Evolutionary conservation across 768 basidiomycete genomes (phyloP).

Genomic region (Multifurca ochricompacta): DNA sequence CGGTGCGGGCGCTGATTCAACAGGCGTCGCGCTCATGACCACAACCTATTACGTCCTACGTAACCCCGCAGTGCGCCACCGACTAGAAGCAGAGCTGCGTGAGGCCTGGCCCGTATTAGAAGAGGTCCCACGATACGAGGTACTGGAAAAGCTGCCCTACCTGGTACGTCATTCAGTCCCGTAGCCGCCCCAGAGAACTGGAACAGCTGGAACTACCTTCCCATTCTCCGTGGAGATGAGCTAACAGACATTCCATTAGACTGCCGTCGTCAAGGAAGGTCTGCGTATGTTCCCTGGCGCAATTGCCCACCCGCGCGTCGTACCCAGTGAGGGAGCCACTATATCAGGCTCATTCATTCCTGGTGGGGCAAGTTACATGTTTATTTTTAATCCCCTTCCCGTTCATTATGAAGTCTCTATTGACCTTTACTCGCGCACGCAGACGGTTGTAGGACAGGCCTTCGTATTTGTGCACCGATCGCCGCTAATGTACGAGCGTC

Average conservation of each 20-base stretch:
- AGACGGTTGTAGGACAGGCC: constrained; percentile 39
- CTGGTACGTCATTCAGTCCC: constrained; percentile 29
- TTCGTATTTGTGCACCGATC: constrained; percentile 34
- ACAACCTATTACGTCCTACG: constrained; percentile 32
- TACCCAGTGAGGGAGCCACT: constrained; percentile 28
- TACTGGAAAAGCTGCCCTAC: constrained; percentile 39
- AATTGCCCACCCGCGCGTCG: constrained; percentile 34
- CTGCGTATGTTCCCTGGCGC: constrained; percentile 36
- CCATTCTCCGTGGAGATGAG: neutral
- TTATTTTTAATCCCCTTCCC: neutral
- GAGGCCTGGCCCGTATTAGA: constrained; percentile 37
- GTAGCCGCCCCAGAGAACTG: neutral
- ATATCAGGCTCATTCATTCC: constrained; percentile 34
- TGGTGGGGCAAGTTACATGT: constrained; percentile 29
- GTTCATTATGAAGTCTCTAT: neutral
- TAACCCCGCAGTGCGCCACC: constrained; percentile 26
- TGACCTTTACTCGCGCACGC: neutral
- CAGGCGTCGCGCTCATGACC: constrained; percentile 34
- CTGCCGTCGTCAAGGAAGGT: constrained; percentile 41
- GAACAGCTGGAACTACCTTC: neutral
- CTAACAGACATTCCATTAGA: no score
- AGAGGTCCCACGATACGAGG: constrained; percentile 27
- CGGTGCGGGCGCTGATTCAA: constrained; percentile 40
- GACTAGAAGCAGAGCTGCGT: constrained; percentile 29
- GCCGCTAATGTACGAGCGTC: constrained; percentile 35